Evolutionary conservation across 75 land plant species (phyloP).

Genomic region (Adiantum capillusveneris): DNA sequence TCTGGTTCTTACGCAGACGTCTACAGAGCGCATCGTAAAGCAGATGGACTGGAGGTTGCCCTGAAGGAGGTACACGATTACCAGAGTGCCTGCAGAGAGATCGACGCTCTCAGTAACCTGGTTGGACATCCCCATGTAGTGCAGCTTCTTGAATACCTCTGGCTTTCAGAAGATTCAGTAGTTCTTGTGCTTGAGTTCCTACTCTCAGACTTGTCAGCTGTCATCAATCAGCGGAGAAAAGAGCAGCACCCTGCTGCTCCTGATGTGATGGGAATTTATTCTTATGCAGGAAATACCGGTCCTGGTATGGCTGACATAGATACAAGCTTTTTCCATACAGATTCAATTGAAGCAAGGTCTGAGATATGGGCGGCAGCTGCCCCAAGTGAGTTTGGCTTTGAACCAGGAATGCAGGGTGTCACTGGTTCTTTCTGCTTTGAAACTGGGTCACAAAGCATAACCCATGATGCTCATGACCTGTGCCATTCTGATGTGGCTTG

Average conservation of each 20-base stretch:
- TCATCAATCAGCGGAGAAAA: conserved; percentile 29
- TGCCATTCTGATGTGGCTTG: too few species aligned
- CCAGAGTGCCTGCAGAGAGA: conserved; percentile 64
- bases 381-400: background rate
- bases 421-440: too few species aligned
- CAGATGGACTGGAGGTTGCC: conserved; percentile 64
- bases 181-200: conserved; percentile 83
- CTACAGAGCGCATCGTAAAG: conserved; percentile 45
- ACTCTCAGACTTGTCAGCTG: conserved; percentile 41
- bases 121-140: conserved; percentile 49
- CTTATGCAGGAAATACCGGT: too few species aligned
- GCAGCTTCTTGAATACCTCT: conserved; percentile 54
- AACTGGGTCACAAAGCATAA: too few species aligned
- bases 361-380: conserved; percentile 6
- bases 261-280: too few species aligned
- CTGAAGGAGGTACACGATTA: conserved; percentile 88
- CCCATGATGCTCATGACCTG: too few species aligned
- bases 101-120: conserved; percentile 60
- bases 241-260: too few species aligned
- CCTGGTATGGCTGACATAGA: too few species aligned
- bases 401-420: background rate
- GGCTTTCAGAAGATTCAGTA: conserved; percentile 43
- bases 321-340: too few species aligned
- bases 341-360: too few species aligned
- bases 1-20: conserved; percentile 89